Evolutionary conservation across 225 moss, liverwort and hornwort genomes (phyloP), one percentile per base, ranked within the genome.

Genomic region (Pleurozium schreberi): DNA sequence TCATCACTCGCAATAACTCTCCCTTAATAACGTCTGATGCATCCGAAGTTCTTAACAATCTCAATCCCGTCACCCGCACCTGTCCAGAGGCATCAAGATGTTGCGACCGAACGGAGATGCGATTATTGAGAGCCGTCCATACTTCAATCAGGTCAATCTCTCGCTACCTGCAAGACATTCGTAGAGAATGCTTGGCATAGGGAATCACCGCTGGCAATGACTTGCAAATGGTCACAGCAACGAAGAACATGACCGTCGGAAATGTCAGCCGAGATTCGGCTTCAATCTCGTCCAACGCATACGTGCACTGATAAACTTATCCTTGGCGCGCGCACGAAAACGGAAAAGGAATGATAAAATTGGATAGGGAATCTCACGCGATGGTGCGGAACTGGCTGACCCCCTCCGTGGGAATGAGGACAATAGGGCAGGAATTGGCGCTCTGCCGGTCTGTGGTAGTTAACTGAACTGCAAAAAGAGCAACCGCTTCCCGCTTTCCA

Each of bases 401-500:
- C 76, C 57, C 80, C 73, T 85, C 70, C 73, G 88, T 89, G 85
- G 89, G 67, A 91, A 89, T 83, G 79, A 89, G 85, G 91, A 89
- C 88, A 86, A 65, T 65, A 87, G 83, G 88, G 85, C 91, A 89
- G 73, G 82, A 87, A 89, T 78, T 92, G 81, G 50, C 43, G 87
- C 87, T 81, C 85, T 70, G 89, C 90, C 87, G 91, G 89, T 89
- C 87, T 85, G 40, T 89, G 91, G 91, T 93, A 91, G 92, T 93
- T 93, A 93, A 89, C 87, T 93, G 91, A 93, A 93, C 91, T 91
- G 89, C 91, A 91, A 85, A 92, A 89, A 74, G 89, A 89, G 87
- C 91, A 93, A 91, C 91, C 89, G 91, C 91, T 91, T 85, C 85
- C 91, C 76, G 73, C 85, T 91, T 85, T 88, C 85, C 88, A 91